Evolutionary conservation across 305 asterid species (phyloP), one percentile per base, ranked within the genome.

Genomic region (Fraxinus paxiana): DNA sequence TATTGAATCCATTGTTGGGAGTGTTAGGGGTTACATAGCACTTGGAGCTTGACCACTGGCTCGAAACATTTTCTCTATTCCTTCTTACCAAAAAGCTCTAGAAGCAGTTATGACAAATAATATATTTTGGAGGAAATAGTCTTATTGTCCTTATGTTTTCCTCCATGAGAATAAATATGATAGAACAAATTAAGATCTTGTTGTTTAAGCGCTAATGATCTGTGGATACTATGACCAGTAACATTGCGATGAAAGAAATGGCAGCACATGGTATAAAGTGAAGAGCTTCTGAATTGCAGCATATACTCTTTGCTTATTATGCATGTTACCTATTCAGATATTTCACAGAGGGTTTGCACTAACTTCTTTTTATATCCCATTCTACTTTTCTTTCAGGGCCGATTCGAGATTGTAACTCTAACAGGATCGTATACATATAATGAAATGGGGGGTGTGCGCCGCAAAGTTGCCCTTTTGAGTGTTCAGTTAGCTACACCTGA

Each of bases 391-490:
- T 33, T 4, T 61, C 74, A 81, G 87, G 87, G 87, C 46, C 81
- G 61, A 15, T 82, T 70, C 17, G 80, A 82, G 51, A 85, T 85
- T 61, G 82, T 85, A 59, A 67, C 82, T 18, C 70, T 85, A 48
- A 76, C 18, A 4, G 88, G 88, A 18, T 82, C 86, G n/a, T 77
- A 73, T 79, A 72, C 74, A 34, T 72, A 82, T 34, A 79, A 77
- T 2, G 84, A 61, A n/a, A 18, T 7, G 2, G 79, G 81, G 12
- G 81, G 56, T 28, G 65, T 13, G n/a, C 59, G 77, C 1, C 80
- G 82, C 69, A 84, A 73, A 74, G 67, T 82, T 48, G 48, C 82
- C 80, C 82, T 71, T 9, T 34, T 85, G 70, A 82, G 82, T 24
- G 82, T 82, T 73, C 85, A 79, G 33, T 73, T 85, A 18, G 82